These are phyloP conservation scores for Pyracantha coccinea DNA, from an alignment of 331 rosid genomes.

Conservation along the genomic window DNA sequence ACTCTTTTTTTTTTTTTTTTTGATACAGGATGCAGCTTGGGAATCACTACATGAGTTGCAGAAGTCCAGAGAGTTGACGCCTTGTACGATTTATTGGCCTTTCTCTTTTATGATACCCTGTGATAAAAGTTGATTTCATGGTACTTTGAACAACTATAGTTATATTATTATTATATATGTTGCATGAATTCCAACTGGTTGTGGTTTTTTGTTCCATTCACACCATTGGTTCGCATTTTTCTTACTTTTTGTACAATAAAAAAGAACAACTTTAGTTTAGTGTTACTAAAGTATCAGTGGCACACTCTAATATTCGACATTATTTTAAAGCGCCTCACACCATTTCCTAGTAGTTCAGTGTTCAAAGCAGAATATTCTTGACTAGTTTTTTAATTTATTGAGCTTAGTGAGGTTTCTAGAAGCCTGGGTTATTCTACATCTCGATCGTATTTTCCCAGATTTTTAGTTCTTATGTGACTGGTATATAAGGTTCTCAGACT, in stretches of 20 bases:
- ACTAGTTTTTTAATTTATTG: background rate
- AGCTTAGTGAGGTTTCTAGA: background rate
- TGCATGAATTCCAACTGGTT: background rate
- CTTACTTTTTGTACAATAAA: no score
- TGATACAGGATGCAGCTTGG: slow-evolving; percentile 36
- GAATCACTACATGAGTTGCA: slow-evolving; percentile 30
- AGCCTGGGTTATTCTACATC: background rate
- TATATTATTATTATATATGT: background rate
- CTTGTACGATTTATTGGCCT: slow-evolving; percentile 24
- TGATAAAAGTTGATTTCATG: background rate
- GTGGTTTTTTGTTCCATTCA: background rate
- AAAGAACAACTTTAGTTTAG: background rate
- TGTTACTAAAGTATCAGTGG: background rate
- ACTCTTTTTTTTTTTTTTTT: background rate
- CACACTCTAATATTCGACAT: background rate
- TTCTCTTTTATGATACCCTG: background rate
- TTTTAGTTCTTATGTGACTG: background rate
- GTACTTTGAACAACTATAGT: background rate
- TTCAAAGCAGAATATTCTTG: background rate
- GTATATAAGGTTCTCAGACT: background rate
- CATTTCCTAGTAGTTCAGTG: background rate
- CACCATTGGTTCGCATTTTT: background rate
- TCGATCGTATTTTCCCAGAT: background rate
- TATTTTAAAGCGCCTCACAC: background rate
- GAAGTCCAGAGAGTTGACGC: slow-evolving; percentile 16